phyloP scores from a whole-genome alignment of 306 rosid genomes.

The Citrullus colocynthis region DNA sequence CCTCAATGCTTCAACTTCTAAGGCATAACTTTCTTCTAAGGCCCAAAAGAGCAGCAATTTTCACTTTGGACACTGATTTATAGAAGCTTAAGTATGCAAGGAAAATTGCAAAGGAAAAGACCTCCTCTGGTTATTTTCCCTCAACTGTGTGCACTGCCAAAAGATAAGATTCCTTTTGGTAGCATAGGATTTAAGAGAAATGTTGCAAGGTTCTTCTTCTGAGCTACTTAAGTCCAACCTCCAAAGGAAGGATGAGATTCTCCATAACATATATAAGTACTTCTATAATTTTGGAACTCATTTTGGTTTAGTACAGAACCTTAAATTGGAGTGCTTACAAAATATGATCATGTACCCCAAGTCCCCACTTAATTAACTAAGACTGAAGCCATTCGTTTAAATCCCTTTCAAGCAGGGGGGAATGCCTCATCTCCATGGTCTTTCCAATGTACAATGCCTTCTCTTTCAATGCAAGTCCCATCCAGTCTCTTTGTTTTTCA shows the following conservation, averaged over 20 bases:
- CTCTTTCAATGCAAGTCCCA: background rate
- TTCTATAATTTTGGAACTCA: background rate
- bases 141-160: background rate
- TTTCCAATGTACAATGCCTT: background rate
- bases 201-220: background rate
- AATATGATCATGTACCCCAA: background rate
- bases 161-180: background rate
- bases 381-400: background rate
- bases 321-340: background rate
- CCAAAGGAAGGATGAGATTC: background rate
- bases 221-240: background rate
- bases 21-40: background rate
- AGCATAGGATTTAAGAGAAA: background rate
- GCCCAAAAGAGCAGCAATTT: background rate
- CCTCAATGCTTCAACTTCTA: background rate
- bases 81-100: background rate
- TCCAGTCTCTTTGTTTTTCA: background rate
- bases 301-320: background rate
- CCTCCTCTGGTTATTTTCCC: background rate
- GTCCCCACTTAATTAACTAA: background rate
- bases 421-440: background rate
- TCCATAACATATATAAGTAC: background rate
- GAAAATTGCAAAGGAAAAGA: background rate
- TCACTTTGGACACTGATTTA: background rate
- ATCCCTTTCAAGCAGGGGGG: background rate